Percentiles rank a stretch among this genome's conserved stretches.
phyloP scores from a whole-genome alignment of 257 asterid species.

The Capsicum pubescens region DNA sequence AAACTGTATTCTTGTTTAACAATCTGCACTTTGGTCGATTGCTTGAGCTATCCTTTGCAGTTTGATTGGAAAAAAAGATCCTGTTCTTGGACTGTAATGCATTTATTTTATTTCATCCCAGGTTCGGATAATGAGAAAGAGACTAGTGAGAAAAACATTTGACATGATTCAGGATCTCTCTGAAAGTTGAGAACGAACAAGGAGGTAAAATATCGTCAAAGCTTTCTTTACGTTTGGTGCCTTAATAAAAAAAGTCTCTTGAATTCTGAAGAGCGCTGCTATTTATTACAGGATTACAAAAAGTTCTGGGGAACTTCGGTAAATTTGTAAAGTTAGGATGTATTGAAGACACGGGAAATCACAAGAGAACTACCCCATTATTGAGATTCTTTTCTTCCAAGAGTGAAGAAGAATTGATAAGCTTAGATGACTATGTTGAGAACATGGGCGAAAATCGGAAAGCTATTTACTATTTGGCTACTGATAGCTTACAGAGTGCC shows the following conservation, averaged over 20 bases:
- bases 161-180: slow-evolving; percentile 99
- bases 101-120: slow-evolving; percentile 34
- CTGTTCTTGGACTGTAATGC: background rate
- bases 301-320: slow-evolving; percentile 98
- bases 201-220: slow-evolving; percentile 56
- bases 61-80: background rate
- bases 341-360: slow-evolving; percentile 95
- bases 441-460: slow-evolving; percentile 95
- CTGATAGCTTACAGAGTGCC: slow-evolving; percentile 97
- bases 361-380: slow-evolving; percentile 82
- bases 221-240: background rate
- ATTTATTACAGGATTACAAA: slow-evolving; percentile 75
- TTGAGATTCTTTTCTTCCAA: slow-evolving; percentile 90
- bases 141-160: slow-evolving; percentile 94
- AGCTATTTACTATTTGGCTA: slow-evolving; percentile 90
- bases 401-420: slow-evolving; percentile 84
- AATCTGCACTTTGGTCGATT: background rate
- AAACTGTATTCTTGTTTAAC: background rate
- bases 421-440: slow-evolving; percentile 91
- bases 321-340: slow-evolving; percentile 93
- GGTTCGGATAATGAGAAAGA: slow-evolving; percentile 98
- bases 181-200: slow-evolving; percentile 87
- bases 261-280: background rate
- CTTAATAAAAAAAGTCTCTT: background rate
- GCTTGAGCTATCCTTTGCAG: background rate